Evolutionary conservation across 306 rosid species (phyloP).

Genomic region (Malus domestica): ASM211411v1 NC_041803.1:32785001-32785500

Average conservation of each 20-base stretch:
- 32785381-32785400: not conserved
- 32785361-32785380: constrained; percentile 17
- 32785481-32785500: constrained; percentile 39
- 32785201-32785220: constrained; percentile 61
- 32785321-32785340: constrained; percentile 82
- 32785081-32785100: not conserved
- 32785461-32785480: constrained; percentile 70
- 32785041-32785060: not conserved
- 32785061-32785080: not conserved
- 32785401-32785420: constrained; percentile 1
- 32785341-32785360: constrained; percentile 91
- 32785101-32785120: not conserved
- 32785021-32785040: not conserved
- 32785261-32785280: constrained; percentile 66
- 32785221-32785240: constrained; percentile 23
- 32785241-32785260: constrained; percentile 39
- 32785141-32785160: constrained; percentile 44
- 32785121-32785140: constrained; percentile 7
- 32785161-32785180: constrained; percentile 62
- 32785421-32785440: constrained; percentile 3
- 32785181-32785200: constrained; percentile 25
- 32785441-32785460: constrained; percentile 48
- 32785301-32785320: constrained; percentile 37
- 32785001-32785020: not conserved
- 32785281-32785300: constrained; percentile 69